phyloP scores from a whole-genome alignment of 805 yeast genomes.

The Candida sakaeoensis region DNA sequence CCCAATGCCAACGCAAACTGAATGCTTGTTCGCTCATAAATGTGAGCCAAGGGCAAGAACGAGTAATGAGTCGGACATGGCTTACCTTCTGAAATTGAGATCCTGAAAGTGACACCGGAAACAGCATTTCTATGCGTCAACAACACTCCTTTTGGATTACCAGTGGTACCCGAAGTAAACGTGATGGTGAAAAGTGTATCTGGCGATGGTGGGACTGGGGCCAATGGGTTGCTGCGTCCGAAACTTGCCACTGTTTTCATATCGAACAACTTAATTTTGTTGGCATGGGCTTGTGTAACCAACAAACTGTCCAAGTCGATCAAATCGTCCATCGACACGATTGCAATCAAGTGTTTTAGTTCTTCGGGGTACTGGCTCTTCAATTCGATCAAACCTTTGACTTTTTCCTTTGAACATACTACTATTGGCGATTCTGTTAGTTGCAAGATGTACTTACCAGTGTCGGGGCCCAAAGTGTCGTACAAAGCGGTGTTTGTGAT shows the following conservation, averaged over 20 bases:
- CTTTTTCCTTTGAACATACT: conserved; percentile 33
- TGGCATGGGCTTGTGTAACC: conserved; percentile 16
- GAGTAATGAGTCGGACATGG: conserved; percentile 31
- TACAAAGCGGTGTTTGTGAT: conserved; percentile 28
- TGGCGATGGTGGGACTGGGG: conserved; percentile 47
- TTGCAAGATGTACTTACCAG: conserved; percentile 60
- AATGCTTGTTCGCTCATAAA: conserved; percentile 48
- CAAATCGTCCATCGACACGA: conserved; percentile 39
- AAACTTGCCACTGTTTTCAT: conserved; percentile 28
- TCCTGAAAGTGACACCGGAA: conserved; percentile 43
- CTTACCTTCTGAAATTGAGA: conserved; percentile 16
- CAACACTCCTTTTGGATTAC: conserved; percentile 70
- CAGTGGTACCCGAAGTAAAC: conserved; percentile 76
- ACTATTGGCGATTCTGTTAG: conserved; percentile 57
- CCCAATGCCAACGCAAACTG: conserved; percentile 46
- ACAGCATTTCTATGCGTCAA: conserved; percentile 49
- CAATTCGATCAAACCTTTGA: conserved; percentile 24
- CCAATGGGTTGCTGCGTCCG: conserved; percentile 29
- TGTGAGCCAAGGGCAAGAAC: conserved; percentile 59
- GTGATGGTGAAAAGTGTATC: conserved; percentile 56
- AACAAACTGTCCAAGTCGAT: conserved; percentile 25
- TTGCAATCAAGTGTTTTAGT: conserved; percentile 26
- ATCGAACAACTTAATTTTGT: conserved; percentile 23
- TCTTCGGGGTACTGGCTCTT: conserved; percentile 21
- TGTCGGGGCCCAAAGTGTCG: conserved; percentile 45